Evolutionary conservation across 176 grass and related monocot genomes (phyloP).

Genomic region (Oryza brachyantha): DNA sequence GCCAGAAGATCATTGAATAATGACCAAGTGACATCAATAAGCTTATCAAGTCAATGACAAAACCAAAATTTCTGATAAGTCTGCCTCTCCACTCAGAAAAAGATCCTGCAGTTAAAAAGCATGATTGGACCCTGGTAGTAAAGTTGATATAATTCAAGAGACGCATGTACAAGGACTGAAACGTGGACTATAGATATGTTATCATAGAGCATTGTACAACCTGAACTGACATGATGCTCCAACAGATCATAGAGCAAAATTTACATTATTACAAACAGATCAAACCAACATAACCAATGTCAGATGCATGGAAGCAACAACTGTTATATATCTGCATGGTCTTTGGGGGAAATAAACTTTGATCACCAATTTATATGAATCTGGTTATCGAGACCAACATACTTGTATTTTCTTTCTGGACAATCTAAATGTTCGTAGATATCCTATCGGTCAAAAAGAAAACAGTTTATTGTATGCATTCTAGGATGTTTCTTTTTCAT

Average conservation of each 20-base stretch:
- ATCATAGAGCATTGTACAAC: too few relatives aligned
- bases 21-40: slow-evolving; percentile 76
- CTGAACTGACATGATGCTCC: slow-evolving; percentile 15
- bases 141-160: slow-evolving; percentile 15
- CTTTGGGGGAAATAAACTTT: not conserved
- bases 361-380: not conserved
- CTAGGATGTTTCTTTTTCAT: slow-evolving; percentile 3
- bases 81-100: slow-evolving; percentile 81
- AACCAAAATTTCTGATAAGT: slow-evolving; percentile 87
- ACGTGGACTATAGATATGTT: not conserved
- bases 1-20: slow-evolving; percentile 93
- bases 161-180: not conserved
- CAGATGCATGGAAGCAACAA: slow-evolving; percentile 18
- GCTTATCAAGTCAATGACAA: slow-evolving; percentile 73
- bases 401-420: not conserved
- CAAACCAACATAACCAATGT: slow-evolving; percentile 16
- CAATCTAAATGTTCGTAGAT: slow-evolving; percentile 3
- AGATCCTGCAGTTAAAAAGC: slow-evolving; percentile 56
- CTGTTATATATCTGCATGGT: not conserved
- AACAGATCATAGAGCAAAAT: slow-evolving; percentile 1
- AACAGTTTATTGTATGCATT: slow-evolving; percentile 20
- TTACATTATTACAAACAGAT: slow-evolving; percentile 23
- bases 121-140: slow-evolving; percentile 14
- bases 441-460: slow-evolving; percentile 9
- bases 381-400: not conserved